Base-by-base conservation (phyloP, 768 basidiomycete genomes). In the Artomyces pyxidatus region DNA sequence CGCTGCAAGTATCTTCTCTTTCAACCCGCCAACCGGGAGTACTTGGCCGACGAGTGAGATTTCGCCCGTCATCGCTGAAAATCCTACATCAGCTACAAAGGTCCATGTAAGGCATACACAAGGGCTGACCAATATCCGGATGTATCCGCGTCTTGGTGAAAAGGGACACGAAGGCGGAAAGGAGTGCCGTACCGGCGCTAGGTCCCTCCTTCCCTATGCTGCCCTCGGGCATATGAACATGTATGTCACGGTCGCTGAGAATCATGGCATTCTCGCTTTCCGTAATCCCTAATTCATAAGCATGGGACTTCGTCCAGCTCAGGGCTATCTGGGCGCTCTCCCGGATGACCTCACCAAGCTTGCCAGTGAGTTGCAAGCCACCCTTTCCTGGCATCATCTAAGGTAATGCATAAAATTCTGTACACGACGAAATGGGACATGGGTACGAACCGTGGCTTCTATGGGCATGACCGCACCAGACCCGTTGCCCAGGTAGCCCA, bases 301-400 rank as follows among this genome's bases (percentile, higher is more conserved):
- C 90, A 61, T 98, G 88, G 8, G 83, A 73, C 64, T 93, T 94
- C 35, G 95, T 86, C 86, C 89, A 98, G 61, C 86, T 87, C 52
- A 98, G 67, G 4, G 86, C 91, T 55, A 99, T 96, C 64, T 96
- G 91, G 1, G 94, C 93, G 54, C 87, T 90, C 68, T 98, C 96
- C 30, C 90, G 78, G 63, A 99, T 97, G 52, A 98, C 96, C 59
- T 99, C 96, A 38, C 95, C 95, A 4, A 99, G 83, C 68, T 98
- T 98, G 32, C 96, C 96, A 0, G 96, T 98, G 7, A 98, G 70
- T 57, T 93, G 92, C 2, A 99, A 72, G 14, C 75, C 76, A 11
- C 95, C 95, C 63, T 95, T 95, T 2, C 96, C 96, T 22, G 95
- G 94, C 92, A 96, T 98, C 44, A 83, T 83, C 91, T 93, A 63